These are phyloP conservation scores for Pestalotiopsis sp. DNA, from an alignment of 2,329 filamentous ascomycete species.

Conservation along the genomic window DNA sequence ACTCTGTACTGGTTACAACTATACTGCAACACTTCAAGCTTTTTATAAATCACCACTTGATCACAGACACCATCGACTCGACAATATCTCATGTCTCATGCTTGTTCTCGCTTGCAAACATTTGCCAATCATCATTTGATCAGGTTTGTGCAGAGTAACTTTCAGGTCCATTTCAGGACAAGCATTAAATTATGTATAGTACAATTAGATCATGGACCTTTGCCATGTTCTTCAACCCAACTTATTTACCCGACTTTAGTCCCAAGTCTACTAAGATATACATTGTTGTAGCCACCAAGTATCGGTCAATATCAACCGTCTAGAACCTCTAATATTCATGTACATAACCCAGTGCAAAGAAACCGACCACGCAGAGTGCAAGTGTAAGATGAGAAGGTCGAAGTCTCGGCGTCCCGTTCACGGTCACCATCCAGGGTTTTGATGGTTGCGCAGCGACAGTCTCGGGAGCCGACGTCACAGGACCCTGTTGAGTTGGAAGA, in stretches of 20 bases:
- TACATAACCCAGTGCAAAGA: constrained; percentile 1
- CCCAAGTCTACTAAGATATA: not conserved
- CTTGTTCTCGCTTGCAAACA: too few species aligned
- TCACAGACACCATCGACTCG: too few species aligned
- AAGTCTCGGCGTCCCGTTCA: not conserved
- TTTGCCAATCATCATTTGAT: not conserved
- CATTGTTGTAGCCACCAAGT: not conserved
- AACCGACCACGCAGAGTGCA: not conserved
- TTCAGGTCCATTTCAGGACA: not conserved
- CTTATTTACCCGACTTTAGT: not conserved
- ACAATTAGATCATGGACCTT: not conserved
- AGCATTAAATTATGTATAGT: not conserved
- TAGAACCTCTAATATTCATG: not conserved
- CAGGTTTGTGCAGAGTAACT: not conserved
- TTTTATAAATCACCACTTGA: too few species aligned
- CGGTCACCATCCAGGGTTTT: constrained; percentile 10
- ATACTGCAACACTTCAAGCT: too few species aligned
- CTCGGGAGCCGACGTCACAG: not conserved
- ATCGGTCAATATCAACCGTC: not conserved
- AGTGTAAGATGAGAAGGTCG: not conserved
- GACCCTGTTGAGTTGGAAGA: not conserved
- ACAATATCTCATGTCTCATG: too few species aligned
- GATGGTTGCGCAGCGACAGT: not conserved
- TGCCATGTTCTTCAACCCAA: not conserved
- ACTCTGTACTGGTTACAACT: too few species aligned